Base-by-base conservation (phyloP, 306 rosid species). In the Cucumis melo region DNA sequence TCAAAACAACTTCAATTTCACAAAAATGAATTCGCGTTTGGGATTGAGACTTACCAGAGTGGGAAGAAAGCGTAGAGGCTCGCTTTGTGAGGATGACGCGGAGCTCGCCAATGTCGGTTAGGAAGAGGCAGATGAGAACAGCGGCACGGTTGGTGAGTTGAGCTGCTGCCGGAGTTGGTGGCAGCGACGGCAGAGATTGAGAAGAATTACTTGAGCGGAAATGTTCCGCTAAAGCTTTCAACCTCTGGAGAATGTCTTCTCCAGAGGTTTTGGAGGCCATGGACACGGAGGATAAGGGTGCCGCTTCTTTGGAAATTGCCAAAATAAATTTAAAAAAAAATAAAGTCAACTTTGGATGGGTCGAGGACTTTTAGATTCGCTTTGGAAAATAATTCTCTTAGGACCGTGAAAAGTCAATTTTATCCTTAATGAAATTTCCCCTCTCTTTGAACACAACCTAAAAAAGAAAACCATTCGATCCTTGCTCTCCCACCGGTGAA, bases 11-110 rank as follows among this genome's bases (percentile, higher is more conserved):
- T 63, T 17, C 42, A 41, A 23, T 14, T 27, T 17, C 24, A 24
- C 10, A 63, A 23, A 6, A 11, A 58, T n/a, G 15, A 70, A 32
- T 24, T 63, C 19, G 41, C 70, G 53, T 66, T 66, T 42, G 1
- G 38, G 20, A 44, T n/a, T 20, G 21, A 29, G 21, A 9, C 59
- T 48, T 12, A 87, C 98, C 98, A 15, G 98, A 84, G 81, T 89
- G 91, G 56, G 90, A 75, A 64, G 93, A 87, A 48, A 93, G 93
- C 79, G 89, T 85, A 5, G 95, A 88, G 68, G 98, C 85, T 41
- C 96, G 86, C 64, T 83, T 86, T 58, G 95, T 93, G 59, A 93
- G 91, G 64, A 91, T 74, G 2, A 93, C 90, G 7, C 89, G 87
- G 1, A 88, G 81, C 72, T 82, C 81, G 36, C 85, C 93, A 7